Conservation (phyloP, 164 flowering plant genomes). For the Magnolia kwangsiensis region DNA sequence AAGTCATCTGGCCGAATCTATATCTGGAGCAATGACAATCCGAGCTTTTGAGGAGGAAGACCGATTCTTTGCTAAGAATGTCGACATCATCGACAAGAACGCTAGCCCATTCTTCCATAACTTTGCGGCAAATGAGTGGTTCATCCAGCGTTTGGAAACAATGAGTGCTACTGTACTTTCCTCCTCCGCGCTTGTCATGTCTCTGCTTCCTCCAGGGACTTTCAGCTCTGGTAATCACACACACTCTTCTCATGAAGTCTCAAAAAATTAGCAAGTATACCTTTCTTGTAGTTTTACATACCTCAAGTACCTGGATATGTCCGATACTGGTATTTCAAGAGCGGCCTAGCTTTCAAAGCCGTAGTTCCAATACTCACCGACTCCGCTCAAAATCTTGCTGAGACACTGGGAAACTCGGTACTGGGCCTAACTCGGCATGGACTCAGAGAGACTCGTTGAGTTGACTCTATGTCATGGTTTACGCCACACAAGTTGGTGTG, state of each 20-base stretch:
- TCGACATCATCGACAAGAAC: constrained; percentile 56
- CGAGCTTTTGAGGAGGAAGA: constrained; percentile 66
- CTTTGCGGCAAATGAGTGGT: constrained; percentile 80
- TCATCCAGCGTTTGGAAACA: constrained; percentile 67
- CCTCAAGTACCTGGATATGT: neutral
- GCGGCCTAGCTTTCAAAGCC: no score
- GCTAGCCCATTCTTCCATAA: constrained; percentile 65
- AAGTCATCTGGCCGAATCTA: constrained; percentile 57
- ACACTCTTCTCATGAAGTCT: no score
- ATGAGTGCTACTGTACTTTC: constrained; percentile 60
- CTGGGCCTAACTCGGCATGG: no score
- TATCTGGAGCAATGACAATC: constrained; percentile 69
- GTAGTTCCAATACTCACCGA: no score
- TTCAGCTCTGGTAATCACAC: constrained; percentile 49
- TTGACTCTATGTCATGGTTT: no score
- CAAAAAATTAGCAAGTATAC: no score
- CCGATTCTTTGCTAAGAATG: constrained; percentile 43
- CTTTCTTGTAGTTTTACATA: neutral
- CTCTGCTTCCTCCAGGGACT: constrained; percentile 53
- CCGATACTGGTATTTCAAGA: neutral
- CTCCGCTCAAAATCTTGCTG: no score
- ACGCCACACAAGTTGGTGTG: no score
- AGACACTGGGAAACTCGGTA: no score
- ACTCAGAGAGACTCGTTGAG: no score
- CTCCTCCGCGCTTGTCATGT: constrained; percentile 60